Percentiles rank a stretch among this genome's conserved stretches.
Conservation (phyloP, 129 eudicot genomes). For the Rutidosis leptorrhynchoides region DNA sequence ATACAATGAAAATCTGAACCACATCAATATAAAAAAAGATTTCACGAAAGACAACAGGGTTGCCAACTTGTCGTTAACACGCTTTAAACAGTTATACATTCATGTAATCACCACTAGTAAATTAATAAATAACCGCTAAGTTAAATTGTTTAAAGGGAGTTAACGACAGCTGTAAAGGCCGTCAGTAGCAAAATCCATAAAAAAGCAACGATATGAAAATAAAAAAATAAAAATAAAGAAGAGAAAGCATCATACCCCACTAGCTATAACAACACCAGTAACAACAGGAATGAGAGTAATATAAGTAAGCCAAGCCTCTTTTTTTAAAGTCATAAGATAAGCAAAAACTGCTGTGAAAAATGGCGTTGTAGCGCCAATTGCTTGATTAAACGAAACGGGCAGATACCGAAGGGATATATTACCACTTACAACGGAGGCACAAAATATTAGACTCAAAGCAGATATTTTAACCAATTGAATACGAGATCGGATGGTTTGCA, state of each 20-base stretch:
- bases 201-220: not conserved
- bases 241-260: constrained; percentile 49
- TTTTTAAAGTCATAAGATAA: constrained; percentile 55
- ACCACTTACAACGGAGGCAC: constrained; percentile 92
- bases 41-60: no score
- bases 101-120: no score
- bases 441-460: constrained; percentile 57
- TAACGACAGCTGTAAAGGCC: no score
- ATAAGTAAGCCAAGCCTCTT: constrained; percentile 66
- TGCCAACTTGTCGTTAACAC: no score
- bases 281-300: constrained; percentile 73
- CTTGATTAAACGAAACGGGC: constrained; percentile 84
- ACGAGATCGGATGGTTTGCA: constrained; percentile 62
- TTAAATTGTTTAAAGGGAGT: no score
- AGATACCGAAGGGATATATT: constrained; percentile 60
- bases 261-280: constrained; percentile 73
- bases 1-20: not conserved
- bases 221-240: not conserved
- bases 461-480: constrained; percentile 65
- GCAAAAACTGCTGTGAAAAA: constrained; percentile 85
- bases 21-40: not conserved
- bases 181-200: no score
- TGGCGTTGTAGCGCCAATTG: constrained; percentile 82
- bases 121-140: no score
- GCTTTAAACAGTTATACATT: no score